These are phyloP conservation scores for Yamadazyma atmosphaerica DNA, from an alignment of 1,139 yeast species.

Conservation along the genomic window DNA sequence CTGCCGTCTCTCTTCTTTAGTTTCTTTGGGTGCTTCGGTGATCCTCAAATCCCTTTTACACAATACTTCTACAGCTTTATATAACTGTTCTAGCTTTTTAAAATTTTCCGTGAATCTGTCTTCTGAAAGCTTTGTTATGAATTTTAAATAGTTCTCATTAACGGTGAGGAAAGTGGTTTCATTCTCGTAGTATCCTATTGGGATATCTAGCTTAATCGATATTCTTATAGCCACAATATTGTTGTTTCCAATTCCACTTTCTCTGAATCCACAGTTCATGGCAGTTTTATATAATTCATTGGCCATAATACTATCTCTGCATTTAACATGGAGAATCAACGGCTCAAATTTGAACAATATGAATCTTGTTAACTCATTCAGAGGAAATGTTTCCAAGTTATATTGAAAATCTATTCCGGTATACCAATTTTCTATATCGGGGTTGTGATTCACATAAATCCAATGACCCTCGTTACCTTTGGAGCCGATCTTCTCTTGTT, in stretches of 20 bases:
- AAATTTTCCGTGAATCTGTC: conserved; percentile 67
- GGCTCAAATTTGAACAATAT: conserved; percentile 82
- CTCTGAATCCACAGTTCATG: conserved; percentile 84
- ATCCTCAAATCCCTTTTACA: conserved; percentile 4
- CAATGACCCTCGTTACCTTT: conserved; percentile 84
- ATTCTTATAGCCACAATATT: conserved; percentile 77
- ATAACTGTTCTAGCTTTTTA: conserved; percentile 51
- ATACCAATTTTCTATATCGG: conserved; percentile 56
- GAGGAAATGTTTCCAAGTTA: conserved; percentile 10
- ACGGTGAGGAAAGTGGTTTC: conserved; percentile 43
- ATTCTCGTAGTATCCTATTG: conserved; percentile 57
- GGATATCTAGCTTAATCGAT: conserved; percentile 69
- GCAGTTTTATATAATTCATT: conserved; percentile 65
- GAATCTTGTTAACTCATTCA: conserved; percentile 39
- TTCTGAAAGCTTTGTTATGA: conserved; percentile 50
- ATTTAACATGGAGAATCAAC: conserved; percentile 77
- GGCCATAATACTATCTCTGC: conserved; percentile 62
- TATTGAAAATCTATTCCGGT: conserved; percentile 26
- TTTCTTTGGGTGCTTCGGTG: conserved; percentile 25
- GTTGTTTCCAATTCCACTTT: conserved; percentile 80
- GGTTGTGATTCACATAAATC: conserved; percentile 79
- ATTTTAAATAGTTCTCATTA: conserved; percentile 44
- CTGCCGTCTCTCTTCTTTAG: conserved; percentile 56
- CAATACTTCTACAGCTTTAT: conserved; percentile 40
- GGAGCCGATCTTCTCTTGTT: conserved; percentile 60